phyloP scores from a whole-genome alignment of 805 yeast genomes.

The Teunomyces funiuensis region DNA sequence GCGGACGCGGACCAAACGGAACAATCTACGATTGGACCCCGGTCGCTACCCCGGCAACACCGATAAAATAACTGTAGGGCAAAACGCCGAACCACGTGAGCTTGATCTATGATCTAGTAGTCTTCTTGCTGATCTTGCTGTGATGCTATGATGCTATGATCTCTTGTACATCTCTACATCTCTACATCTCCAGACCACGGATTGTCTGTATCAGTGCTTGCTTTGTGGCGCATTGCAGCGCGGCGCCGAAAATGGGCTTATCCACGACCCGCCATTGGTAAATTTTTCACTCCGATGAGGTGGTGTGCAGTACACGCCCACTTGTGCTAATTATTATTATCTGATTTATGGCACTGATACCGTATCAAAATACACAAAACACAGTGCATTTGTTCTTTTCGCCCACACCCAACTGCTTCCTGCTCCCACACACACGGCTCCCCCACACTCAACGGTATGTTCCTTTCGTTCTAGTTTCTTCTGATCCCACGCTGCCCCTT shows the following conservation, averaged over 20 bases:
- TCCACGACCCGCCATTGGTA: constrained; percentile 3
- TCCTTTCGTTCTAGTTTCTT: neutral
- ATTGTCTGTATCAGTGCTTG: no score
- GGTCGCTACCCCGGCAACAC: constrained; percentile 1
- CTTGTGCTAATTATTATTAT: neutral
- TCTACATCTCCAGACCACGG: no score
- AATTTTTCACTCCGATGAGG: constrained; percentile 6
- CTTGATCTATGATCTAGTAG: no score
- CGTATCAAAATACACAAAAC: constrained; percentile 3
- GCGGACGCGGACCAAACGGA: neutral
- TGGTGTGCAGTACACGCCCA: neutral
- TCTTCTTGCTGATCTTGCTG: no score
- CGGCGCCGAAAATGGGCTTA: neutral
- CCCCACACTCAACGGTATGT: constrained; percentile 1
- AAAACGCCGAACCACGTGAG: no score
- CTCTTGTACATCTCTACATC: no score
- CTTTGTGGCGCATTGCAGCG: neutral
- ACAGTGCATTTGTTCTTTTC: constrained; percentile 2
- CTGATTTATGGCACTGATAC: constrained; percentile 1
- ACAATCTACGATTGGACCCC: neutral
- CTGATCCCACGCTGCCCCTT: neutral
- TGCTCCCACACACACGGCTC: neutral
- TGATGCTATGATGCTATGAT: no score
- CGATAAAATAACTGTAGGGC: no score
- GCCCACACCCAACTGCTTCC: neutral